Base-by-base conservation (phyloP, 306 rosid species). In the Comarum palustre region DNA sequence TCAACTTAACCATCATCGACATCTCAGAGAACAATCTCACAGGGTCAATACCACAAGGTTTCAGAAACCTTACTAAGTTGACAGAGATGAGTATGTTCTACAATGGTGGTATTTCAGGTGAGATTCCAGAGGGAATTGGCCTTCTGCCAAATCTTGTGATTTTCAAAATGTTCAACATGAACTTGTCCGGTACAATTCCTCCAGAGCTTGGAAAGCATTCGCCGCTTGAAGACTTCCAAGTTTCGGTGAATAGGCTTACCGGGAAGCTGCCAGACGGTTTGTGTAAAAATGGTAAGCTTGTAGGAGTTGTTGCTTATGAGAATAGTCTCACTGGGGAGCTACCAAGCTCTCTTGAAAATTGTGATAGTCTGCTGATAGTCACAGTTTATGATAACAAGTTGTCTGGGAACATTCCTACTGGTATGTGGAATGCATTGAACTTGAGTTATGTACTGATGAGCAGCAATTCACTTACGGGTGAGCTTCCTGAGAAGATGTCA, bases 271-370 rank as follows among this genome's bases (percentile, higher is more conserved):
- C 96, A 7, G 85, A 81, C 10, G 74, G 82, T 24, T 77, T 90
- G 72, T 90, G 97, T 72, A 57, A 72, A 42, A 17, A 73, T 17
- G 84, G 87, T 38, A 50, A 68, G 78, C 78, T 92, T 42, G 6
- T 8, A 5, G 82, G 80, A n/a, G 7, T 92, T 52, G 65, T 80
- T 34, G 82, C 72, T 38, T 72, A 50, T 47, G 80, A 81, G 38
- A 92, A 92, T 68, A 20, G 73, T 50, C 80, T 92, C 11, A 82
- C 60, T 41, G 89, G 97, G 0, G 85, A 85, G 69, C 60, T 92
- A 62, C 96, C 97, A 6, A 73, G 83, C 65, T 82, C 88, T 13
- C 86, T 92, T 11, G 89, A 86, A 64, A 90, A 70, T 43, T 92
- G 97, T 57, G 72, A 55, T 8, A 72, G 78, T 71, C 66, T 90